Conservation (phyloP, 208 protist genomes). For the Acanthamoeba culbertsoni region DNA sequence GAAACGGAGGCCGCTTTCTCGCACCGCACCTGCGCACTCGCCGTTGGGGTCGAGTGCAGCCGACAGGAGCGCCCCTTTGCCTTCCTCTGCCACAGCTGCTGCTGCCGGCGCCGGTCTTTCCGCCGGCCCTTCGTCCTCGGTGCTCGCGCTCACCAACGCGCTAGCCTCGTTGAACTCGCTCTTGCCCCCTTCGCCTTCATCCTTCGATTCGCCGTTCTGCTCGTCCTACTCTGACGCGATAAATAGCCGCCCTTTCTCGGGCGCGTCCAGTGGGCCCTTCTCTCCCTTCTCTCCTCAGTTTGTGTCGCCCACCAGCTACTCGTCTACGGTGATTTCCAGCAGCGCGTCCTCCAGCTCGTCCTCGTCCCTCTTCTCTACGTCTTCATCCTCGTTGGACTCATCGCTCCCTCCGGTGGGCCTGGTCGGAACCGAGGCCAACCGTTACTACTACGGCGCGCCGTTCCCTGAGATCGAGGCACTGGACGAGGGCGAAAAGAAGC, state of each 20-base stretch:
- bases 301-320: not conserved
- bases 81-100: not conserved
- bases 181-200: not conserved
- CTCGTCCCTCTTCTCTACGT: not conserved
- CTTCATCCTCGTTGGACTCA: not conserved
- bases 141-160: not conserved
- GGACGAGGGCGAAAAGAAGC: not conserved
- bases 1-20: not conserved
- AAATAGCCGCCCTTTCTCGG: not conserved
- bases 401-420: not conserved
- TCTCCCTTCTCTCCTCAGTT: not conserved
- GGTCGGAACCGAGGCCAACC: not conserved
- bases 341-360: not conserved
- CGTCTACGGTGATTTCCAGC: not conserved
- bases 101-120: no score
- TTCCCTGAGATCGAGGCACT: not conserved
- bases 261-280: not conserved
- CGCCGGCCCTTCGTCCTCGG: no score
- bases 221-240: not conserved
- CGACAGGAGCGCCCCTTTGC: not conserved
- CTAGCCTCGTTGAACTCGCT: not conserved
- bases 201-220: not conserved
- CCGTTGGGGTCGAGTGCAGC: not conserved
- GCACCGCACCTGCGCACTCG: not conserved
- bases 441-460: not conserved